Base-by-base conservation (phyloP, 805 yeast genomes). In the Saccharomycopsis microspora region DNA sequence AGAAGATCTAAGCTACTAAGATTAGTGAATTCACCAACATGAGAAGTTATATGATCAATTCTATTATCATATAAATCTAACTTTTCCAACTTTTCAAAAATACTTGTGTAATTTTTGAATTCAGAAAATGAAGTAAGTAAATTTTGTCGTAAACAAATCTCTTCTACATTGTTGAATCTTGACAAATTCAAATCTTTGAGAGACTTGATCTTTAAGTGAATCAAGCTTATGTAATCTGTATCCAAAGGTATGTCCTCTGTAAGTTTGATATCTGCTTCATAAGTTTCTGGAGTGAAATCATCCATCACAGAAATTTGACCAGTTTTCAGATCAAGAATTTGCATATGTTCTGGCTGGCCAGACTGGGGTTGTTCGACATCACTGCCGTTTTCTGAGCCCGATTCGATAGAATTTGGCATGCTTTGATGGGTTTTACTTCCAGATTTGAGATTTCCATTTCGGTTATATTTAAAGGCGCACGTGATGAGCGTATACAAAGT, bases 51-150 rank as follows among this genome's bases (percentile, higher is more conserved):
- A 60, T 88, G 96, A 54, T 81, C 79, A 57, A 93, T 83, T 56
- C 95, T 69, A 64, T 93, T 93, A 64, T 93, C 98, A 61, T 93
- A 93, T 33, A 89, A 70, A 63, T 93, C 98, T 50, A 93, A 66
- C 51, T 87, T 93, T 54, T 76, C 84, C 56, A 93, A 57, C 0
- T 70, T 69, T 1, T 71, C 76, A 19, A 19, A 19, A 19, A 19
- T 19, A 38, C 65, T 69, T 11, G 77, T 76, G 3, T 45, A 51
- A 8, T 66, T 67, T 49, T 88, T 88, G 19, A 90, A 66, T 6
- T 79, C 88, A 41, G 78, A 73, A 37, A 89, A 71, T n/a, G 82
- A 74, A 32, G 83, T 80, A 38, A 93, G 68, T 54, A 87, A 67
- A 62, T 93, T 93, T 58, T 88, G 95, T 60, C 98, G 75, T 50